Evolutionary conservation across 768 basidiomycete genomes (phyloP).

Genomic region (Termitomyces sp.): DNA sequence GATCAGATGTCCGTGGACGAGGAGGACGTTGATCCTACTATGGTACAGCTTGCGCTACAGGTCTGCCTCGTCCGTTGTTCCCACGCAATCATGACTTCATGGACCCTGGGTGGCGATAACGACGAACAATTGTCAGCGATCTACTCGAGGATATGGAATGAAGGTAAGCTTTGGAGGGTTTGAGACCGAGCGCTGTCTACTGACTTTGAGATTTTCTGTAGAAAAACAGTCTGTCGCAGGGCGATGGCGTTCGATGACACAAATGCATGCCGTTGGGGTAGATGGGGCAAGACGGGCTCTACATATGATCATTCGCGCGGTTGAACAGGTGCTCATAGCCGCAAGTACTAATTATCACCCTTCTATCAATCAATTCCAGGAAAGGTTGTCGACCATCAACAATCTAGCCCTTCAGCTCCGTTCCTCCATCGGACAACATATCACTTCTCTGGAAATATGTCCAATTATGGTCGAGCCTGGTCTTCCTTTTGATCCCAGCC

Average conservation of each 20-base stretch:
- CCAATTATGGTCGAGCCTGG: not conserved
- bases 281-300: not conserved
- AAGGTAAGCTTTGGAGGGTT: conserved; percentile 4
- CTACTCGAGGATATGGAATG: conserved; percentile 6
- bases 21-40: conserved; percentile 7
- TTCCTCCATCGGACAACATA: conserved; percentile 5
- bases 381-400: conserved; percentile 6
- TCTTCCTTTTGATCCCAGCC: not conserved
- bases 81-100: conserved; percentile 5
- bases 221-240: conserved; percentile 16
- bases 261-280: not conserved
- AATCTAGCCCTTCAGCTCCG: conserved; percentile 10
- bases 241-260: conserved; percentile 13
- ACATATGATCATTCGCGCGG: not conserved
- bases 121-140: conserved; percentile 1
- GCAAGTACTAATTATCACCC: not conserved
- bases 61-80: conserved; percentile 11
- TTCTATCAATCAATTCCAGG: not conserved
- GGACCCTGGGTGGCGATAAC: conserved; percentile 8
- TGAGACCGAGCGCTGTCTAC: too few relatives aligned
- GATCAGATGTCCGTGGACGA: not conserved
- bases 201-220: not conserved
- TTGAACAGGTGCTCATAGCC: not conserved
- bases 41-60: conserved; percentile 16
- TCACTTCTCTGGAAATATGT: conserved; percentile 12